Conservation (phyloP, 2,329 filamentous ascomycete genomes). For the Aspergillus sp. region DNA sequence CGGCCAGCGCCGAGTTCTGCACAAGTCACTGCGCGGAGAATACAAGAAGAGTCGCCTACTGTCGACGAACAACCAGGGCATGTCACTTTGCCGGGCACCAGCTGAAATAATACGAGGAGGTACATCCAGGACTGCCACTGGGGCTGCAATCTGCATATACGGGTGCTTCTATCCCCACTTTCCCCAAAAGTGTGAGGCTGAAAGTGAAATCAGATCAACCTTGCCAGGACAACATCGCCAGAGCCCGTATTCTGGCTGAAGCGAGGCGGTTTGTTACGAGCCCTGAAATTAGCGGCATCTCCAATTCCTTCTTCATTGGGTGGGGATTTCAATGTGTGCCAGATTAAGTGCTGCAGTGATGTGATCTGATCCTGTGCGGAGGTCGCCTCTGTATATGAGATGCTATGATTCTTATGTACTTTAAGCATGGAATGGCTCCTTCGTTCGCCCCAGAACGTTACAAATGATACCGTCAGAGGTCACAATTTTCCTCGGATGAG, state of each 20-base stretch:
- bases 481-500: background rate
- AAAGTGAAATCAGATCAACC: conserved; percentile 7
- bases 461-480: background rate
- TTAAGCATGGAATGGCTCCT: background rate
- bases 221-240: background rate
- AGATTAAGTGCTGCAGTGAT: background rate
- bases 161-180: conserved; percentile 1
- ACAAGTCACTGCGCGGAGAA: background rate
- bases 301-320: background rate
- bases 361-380: background rate
- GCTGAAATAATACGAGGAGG: background rate
- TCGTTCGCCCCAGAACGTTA: background rate
- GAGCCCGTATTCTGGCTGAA: background rate
- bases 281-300: background rate
- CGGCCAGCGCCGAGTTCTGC: background rate
- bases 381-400: background rate
- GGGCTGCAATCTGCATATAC: background rate
- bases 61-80: background rate
- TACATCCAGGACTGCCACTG: background rate
- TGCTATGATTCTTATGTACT: background rate
- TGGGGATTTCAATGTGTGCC: background rate
- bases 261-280: background rate
- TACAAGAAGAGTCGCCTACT: background rate
- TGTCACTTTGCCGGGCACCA: background rate
- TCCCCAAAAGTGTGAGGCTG: conserved; percentile 6